Evolutionary conservation across 371 early-diverging fungal genomes (phyloP).

Genomic region (Mortierella sp.): DNA sequence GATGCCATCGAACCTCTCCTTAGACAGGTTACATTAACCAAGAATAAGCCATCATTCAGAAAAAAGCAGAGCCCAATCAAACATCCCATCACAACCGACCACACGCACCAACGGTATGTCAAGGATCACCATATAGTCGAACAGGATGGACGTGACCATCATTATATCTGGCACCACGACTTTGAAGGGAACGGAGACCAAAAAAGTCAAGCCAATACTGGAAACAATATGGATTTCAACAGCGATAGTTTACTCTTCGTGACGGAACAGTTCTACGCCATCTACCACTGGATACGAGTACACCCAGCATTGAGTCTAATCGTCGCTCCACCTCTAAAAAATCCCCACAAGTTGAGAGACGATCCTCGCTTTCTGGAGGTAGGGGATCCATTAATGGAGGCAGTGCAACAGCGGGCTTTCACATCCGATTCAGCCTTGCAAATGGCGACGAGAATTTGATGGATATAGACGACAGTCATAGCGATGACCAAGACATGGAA

Average conservation of each 20-base stretch:
- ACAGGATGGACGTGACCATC: conserved; percentile 20
- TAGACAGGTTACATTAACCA: neutral
- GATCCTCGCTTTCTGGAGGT: neutral
- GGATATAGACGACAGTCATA: neutral
- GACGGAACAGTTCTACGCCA: neutral
- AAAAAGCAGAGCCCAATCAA: neutral
- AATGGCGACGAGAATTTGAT: neutral
- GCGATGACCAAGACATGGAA: neutral
- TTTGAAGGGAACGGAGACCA: neutral
- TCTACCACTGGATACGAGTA: neutral
- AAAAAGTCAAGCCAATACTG: neutral
- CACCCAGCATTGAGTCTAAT: neutral
- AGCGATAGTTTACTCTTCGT: neutral
- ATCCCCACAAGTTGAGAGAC: neutral
- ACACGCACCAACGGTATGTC: neutral
- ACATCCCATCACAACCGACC: neutral
- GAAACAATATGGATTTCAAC: neutral
- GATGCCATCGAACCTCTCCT: neutral
- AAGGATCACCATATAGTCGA: conserved; percentile 20
- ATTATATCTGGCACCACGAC: conserved; percentile 18
- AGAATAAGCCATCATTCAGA: neutral
- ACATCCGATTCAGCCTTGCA: neutral
- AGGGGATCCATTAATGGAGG: neutral
- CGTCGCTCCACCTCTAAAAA: neutral
- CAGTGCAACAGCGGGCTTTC: neutral